Evolutionary conservation across 805 yeast species (phyloP).

Genomic region (Yarrowia divulgata): DNA sequence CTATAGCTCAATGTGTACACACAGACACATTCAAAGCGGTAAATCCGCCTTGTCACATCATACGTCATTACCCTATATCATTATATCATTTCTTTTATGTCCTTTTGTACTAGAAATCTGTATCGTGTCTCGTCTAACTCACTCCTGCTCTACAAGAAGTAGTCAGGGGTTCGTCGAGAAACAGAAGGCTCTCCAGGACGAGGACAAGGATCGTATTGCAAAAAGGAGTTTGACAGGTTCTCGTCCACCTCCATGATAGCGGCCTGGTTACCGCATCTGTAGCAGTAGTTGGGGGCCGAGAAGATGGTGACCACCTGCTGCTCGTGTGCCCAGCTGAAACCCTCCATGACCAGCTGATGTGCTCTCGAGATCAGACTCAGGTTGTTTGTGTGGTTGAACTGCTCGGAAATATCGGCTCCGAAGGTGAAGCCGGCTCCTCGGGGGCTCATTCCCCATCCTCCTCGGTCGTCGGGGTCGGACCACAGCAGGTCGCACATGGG

Average conservation of each 20-base stretch:
- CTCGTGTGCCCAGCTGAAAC: conserved; percentile 93
- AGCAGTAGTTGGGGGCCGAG: conserved; percentile 95
- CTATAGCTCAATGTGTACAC: no score
- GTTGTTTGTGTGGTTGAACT: conserved; percentile 92
- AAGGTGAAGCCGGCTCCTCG: conserved; percentile 99
- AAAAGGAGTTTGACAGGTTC: conserved; percentile 78
- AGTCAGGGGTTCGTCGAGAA: conserved; percentile 95
- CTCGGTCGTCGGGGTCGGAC: conserved; percentile 98
- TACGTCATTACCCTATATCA: conserved; percentile 29
- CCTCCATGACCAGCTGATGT: conserved; percentile 98
- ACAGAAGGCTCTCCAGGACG: conserved; percentile 99
- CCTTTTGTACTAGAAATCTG: conserved; percentile 22
- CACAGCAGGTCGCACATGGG: conserved; percentile 97
- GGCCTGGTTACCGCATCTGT: conserved; percentile 97
- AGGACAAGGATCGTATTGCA: conserved; percentile 95
- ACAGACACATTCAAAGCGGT: no score
- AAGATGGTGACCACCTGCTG: conserved; percentile 93
- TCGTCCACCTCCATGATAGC: conserved; percentile 98
- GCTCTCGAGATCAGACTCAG: conserved; percentile 90
- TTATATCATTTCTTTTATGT: conserved; percentile 31
- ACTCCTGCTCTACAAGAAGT: conserved; percentile 63
- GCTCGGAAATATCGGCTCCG: conserved; percentile 96
- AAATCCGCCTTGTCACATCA: neutral
- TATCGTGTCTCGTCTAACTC: neutral
- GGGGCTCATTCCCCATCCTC: conserved; percentile 98